Evolutionary conservation across 768 basidiomycete species (phyloP).

Genomic region (Suillus americanus): DNA sequence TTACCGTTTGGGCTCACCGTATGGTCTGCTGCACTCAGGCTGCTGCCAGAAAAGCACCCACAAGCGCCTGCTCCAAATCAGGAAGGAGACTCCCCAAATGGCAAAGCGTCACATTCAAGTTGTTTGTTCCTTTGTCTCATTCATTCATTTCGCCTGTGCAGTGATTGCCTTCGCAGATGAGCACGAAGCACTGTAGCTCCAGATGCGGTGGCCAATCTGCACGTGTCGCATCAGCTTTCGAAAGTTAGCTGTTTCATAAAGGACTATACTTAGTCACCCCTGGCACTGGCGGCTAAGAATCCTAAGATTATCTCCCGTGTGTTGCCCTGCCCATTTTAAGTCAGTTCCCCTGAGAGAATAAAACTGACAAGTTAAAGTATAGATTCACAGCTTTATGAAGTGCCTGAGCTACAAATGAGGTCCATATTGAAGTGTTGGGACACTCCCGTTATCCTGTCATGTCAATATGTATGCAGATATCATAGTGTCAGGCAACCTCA

Average conservation of each 20-base stretch:
- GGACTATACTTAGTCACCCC: neutral
- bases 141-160: neutral
- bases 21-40: neutral
- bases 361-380: neutral
- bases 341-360: neutral
- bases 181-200: neutral
- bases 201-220: neutral
- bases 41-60: neutral
- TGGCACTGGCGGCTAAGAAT: neutral
- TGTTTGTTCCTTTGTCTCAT: neutral
- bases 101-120: neutral
- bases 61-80: conserved; percentile 1
- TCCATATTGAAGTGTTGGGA: neutral
- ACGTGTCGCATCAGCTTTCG: neutral
- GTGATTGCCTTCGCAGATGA: neutral
- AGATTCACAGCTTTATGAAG: neutral
- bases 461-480: neutral
- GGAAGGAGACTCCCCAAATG: neutral
- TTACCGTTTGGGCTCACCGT: neutral
- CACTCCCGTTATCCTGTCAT: neutral
- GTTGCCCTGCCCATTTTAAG: neutral
- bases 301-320: neutral
- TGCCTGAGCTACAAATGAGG: neutral
- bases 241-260: neutral
- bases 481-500: neutral